Evolutionary conservation across 139 green algal genomes (phyloP), one percentile per base, ranked within the genome.

Genomic region (Asterochloris sp.): DNA sequence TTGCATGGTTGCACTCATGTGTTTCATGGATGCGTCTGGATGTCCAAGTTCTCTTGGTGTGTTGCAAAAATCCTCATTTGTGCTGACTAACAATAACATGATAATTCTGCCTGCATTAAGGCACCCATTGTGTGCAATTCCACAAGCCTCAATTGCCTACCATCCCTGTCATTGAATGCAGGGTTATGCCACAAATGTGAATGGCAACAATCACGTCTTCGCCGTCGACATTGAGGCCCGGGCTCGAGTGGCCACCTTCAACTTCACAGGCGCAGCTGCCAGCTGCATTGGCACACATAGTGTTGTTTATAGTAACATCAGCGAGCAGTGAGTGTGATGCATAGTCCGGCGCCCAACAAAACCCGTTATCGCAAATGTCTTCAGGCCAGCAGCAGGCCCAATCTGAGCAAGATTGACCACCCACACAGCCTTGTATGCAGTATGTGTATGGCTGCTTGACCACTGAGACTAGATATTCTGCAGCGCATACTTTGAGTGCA

Each of bases 401-500:
- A 71, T 2, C 17, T 21, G 17, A 71, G 66, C 66, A 21, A 71
- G 1, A 12, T 8, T 24, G 17, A 4, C 66, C 9, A 8, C 47
- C n/a, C 26, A 60, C 60, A 24, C 73, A 47, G 60, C 15, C n/a
- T 23, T 61, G 73, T 61, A 6, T 11, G 12, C 15, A 61, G 0
- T n/a, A 15, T 54, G 23, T 54, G 38, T 54, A 76, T 76, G 71
- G 26, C 13, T 54, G 47, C 11, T 76, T 14, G 12, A 38, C 24
- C 0, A 9, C 47, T 60, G 24, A 16, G 16, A 60, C 13, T 47
- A 12, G 71, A 64, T 69, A 21, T 54, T 14, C 60, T 83, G 68
- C 79, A 83, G 79, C 60, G 79, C 79, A 11, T 83, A 76, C 38
- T 74, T 83, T 28, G 79, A 83, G 68, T 83, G 79, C 73, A 19